Evolutionary conservation across 2,329 filamentous ascomycete species (phyloP).

Genomic region (Ceratocystis albifundus): DNA sequence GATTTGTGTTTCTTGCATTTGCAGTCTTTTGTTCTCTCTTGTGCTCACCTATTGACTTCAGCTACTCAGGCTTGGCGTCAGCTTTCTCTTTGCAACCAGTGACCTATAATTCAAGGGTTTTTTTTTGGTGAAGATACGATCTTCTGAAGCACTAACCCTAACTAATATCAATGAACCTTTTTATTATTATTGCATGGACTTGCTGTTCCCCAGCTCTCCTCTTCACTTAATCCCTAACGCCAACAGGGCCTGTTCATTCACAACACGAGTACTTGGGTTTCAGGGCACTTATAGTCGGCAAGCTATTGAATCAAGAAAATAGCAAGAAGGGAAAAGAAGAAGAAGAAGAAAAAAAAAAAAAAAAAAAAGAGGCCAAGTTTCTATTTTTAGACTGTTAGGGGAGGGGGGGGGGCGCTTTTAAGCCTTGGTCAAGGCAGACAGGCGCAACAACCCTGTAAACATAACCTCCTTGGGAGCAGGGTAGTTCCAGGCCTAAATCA

Average conservation of each 20-base stretch:
- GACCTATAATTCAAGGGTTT: no score
- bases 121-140: no score
- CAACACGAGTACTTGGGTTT: background rate
- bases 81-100: background rate
- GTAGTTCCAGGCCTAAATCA: background rate
- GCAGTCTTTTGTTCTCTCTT: background rate
- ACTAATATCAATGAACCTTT: no score
- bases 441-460: background rate
- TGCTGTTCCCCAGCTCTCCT: no score
- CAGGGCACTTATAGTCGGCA: background rate
- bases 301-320: background rate
- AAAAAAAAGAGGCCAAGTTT: constrained; percentile 2
- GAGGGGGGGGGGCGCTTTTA: background rate
- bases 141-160: no score
- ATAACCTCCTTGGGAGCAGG: background rate
- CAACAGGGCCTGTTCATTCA: no score
- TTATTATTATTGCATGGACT: no score
- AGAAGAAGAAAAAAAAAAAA: background rate
- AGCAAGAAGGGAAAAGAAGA: background rate
- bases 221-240: no score
- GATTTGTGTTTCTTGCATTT: constrained; percentile 8
- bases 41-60: background rate
- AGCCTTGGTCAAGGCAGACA: constrained; percentile 9
- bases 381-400: background rate
- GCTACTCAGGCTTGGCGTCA: background rate